Percentiles rank a stretch among this genome's conserved stretches.
These are phyloP conservation scores for Blastobotrys parvus DNA, from an alignment of 805 yeast species.

Conservation along the genomic window DNA sequence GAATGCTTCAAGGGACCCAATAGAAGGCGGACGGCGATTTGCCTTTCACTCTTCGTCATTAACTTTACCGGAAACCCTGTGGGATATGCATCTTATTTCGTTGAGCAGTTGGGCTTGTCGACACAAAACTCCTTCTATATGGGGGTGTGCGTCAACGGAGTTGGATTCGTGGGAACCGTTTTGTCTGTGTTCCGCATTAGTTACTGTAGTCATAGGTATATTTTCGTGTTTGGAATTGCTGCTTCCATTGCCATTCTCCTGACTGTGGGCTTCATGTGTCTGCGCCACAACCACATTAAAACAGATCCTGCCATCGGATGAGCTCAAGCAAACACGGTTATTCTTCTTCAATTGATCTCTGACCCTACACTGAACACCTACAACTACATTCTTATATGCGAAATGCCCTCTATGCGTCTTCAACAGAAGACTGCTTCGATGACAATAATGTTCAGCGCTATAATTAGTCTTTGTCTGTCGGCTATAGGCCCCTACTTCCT, in stretches of 20 bases:
- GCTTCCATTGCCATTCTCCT: too few relatives aligned
- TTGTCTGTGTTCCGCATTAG: constrained; percentile 8
- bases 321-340: constrained; percentile 36
- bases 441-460: constrained; percentile 27
- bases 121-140: constrained; percentile 35
- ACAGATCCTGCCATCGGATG: constrained; percentile 14
- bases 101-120: constrained; percentile 18
- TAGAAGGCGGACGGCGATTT: constrained; percentile 43
- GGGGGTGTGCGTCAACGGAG: constrained; percentile 36
- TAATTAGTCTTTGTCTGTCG: constrained; percentile 25
- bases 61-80: constrained; percentile 4
- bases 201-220: constrained; percentile 6
- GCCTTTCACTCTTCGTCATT: constrained; percentile 35
- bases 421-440: constrained; percentile 35
- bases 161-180: constrained; percentile 38
- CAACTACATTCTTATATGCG: constrained; percentile 33
- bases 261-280: too few relatives aligned
- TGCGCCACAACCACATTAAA: too few relatives aligned
- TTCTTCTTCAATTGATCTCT: constrained; percentile 37
- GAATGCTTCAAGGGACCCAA: constrained; percentile 43
- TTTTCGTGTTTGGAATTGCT: constrained; percentile 14
- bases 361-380: constrained; percentile 38
- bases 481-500: constrained; percentile 35
- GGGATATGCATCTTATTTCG: constrained; percentile 14
- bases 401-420: constrained; percentile 34